Base-by-base conservation (phyloP, 2,329 filamentous ascomycete species). In the Trichoderma harzianum region DNA sequence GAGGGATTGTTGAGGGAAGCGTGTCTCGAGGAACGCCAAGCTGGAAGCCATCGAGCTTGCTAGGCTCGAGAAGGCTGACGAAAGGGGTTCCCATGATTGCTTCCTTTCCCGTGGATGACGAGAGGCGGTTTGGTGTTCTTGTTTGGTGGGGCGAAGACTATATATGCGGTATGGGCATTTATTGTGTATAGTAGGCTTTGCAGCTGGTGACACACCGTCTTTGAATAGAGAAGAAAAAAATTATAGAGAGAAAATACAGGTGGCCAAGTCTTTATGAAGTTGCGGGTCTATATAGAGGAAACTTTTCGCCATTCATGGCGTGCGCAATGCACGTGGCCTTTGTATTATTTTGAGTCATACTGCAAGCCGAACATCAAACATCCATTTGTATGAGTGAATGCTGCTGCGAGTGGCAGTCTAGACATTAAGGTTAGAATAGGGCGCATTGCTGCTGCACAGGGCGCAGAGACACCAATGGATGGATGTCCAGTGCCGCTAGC, bases 31-130 rank as follows among this genome's bases (percentile, higher is more conserved):
- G 78, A 8, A 77, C 77, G 14, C 77, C 80, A 36, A 79, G 78
- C 75, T 85, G 79, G 78, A 86, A 89, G 18, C 79, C 82, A 69
- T 84, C 83, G 24, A 89, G 84, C 74, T 83, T 83, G 62, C 80
- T 82, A 57, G 87, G 88, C 77, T 84, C 82, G 14, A 86, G 82
- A 73, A 83, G 78, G 65, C 82, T 78, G 73, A 87, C 83, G 78
- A 87, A 86, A 0, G 86, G 85, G 1, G 86, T 87, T 26, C 82
- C 84, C 85, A 86, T 86, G 74, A 57, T 78, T 67, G 47, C 36
- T 26, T 28, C 39, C 21, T 39, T 24, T 14, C 28, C 43, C 39
- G 26, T 30, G 55, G 10, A 53, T 14, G n/a, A 11, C 12, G 16
- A 60, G n/a, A 21, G 16, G 36, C 4, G 11, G 47, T 28, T 60